A percentile compares a stretch with the other conserved stretches of the same genome.
These are phyloP conservation scores for Smallanthus sonchifolius DNA, from an alignment of 129 eudicot species.

Conservation along the genomic window DNA sequence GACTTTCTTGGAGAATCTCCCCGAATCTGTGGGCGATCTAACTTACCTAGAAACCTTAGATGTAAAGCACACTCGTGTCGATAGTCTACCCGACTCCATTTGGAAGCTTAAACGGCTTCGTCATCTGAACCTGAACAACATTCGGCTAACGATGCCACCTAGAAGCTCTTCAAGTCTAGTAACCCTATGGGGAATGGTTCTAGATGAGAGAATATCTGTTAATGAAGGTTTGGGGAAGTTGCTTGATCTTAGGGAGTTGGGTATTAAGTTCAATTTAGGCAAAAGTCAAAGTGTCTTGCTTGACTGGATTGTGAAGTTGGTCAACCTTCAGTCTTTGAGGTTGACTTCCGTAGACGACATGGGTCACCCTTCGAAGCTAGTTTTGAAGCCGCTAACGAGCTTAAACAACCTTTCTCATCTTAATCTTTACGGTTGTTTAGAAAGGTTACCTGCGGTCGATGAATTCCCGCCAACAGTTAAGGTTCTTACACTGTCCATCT, in stretches of 20 bases:
- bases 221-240: slow-evolving; percentile 36
- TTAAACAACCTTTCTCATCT: slow-evolving; percentile 43
- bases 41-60: slow-evolving; percentile 55
- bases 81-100: slow-evolving; percentile 44
- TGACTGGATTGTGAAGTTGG: slow-evolving; percentile 40
- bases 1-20: slow-evolving; percentile 51
- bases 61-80: slow-evolving; percentile 56
- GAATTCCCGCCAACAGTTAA: slow-evolving; percentile 50
- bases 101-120: slow-evolving; percentile 53
- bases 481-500: slow-evolving; percentile 57
- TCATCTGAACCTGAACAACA: slow-evolving; percentile 51
- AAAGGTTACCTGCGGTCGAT: slow-evolving; percentile 24
- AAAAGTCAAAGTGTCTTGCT: slow-evolving; percentile 26
- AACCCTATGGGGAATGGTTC: slow-evolving; percentile 48
- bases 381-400: slow-evolving; percentile 27
- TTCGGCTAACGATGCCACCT: slow-evolving; percentile 37
- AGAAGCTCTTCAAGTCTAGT: slow-evolving; percentile 29
- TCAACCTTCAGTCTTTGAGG: slow-evolving; percentile 39
- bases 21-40: slow-evolving; percentile 50
- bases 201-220: slow-evolving; percentile 36
- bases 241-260: slow-evolving; percentile 44
- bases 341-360: slow-evolving; percentile 38
- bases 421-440: slow-evolving; percentile 43
- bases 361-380: slow-evolving; percentile 38
- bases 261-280: slow-evolving; percentile 36